Percentiles rank a stretch among this genome's conserved stretches.
Conservation (phyloP, 139 green algal genomes). For the Chlorella sp. region DNA sequence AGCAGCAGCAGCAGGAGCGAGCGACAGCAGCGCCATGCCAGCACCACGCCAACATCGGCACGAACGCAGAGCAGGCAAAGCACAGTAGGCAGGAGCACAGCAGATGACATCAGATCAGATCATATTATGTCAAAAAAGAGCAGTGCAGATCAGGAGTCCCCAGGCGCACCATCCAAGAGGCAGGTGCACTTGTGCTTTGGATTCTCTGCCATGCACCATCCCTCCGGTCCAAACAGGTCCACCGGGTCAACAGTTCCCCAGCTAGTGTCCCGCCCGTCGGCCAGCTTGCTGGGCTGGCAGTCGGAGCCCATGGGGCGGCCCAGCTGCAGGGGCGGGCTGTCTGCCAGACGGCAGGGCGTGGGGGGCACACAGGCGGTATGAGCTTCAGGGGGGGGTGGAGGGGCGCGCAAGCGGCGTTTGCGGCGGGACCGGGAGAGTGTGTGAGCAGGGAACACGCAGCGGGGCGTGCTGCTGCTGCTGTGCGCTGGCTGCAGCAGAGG, state of each 20-base stretch:
- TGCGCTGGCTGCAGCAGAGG: too few relatives aligned
- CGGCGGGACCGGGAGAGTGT: background rate
- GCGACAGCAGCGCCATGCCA: background rate
- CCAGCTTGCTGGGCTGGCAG: constrained; percentile 26
- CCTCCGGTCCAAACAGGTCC: constrained; percentile 47
- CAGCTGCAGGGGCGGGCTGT: background rate
- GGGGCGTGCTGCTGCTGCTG: background rate
- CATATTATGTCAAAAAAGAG: too few relatives aligned
- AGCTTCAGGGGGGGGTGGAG: background rate
- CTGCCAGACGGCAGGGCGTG: background rate
- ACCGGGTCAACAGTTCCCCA: constrained; percentile 11
- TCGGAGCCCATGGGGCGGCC: constrained; percentile 7
- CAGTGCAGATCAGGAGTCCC: background rate
- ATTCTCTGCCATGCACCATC: constrained; percentile 57
- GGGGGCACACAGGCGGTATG: background rate
- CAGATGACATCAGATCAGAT: too few relatives aligned
- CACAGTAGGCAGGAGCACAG: background rate
- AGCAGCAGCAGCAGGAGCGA: background rate
- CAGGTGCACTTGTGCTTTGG: constrained; percentile 18
- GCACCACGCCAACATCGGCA: too few relatives aligned
- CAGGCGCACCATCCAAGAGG: background rate
- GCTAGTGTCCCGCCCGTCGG: background rate
- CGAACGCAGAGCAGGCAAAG: too few relatives aligned
- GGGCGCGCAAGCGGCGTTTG: background rate
- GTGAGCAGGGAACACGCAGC: background rate